Evolutionary conservation across 257 asterid genomes (phyloP).

Genomic region (Mitragyna speciosa): DNA sequence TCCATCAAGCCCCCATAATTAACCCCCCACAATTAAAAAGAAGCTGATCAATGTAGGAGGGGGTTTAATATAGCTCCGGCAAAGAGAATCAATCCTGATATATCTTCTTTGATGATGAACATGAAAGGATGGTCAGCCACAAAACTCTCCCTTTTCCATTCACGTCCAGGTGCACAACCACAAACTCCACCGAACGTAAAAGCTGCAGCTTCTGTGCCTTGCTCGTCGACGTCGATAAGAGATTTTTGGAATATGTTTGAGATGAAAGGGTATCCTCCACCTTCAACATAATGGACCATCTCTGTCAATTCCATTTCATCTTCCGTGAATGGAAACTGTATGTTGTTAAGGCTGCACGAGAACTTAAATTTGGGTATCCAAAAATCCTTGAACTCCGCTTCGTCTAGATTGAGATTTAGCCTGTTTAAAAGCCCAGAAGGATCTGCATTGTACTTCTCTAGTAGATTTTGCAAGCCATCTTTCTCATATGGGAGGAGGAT

Average conservation of each 20-base stretch:
- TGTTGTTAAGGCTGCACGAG: not conserved
- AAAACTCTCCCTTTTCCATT: not conserved
- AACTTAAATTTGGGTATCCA: constrained; percentile 28
- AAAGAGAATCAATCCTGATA: constrained; percentile 2
- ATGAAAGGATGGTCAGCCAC: constrained; percentile 21
- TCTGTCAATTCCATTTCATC: not conserved
- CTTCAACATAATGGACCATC: not conserved
- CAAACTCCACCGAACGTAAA: not conserved
- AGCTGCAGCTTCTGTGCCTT: constrained; percentile 21
- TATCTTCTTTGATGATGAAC: constrained; percentile 13
- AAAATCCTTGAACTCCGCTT: not conserved
- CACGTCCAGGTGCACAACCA: not conserved
- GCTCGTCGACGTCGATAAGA: constrained; percentile 15
- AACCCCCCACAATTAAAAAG: too few relatives aligned
- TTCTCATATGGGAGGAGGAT: constrained; percentile 14
- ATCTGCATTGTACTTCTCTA: constrained; percentile 4
- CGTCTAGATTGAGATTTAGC: not conserved
- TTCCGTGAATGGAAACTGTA: not conserved
- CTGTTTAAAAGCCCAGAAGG: not conserved
- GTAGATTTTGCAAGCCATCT: constrained; percentile 8
- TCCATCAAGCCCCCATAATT: too few relatives aligned
- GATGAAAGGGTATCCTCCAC: not conserved
- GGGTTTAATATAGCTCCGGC: constrained; percentile 20
- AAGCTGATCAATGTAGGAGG: too few relatives aligned
- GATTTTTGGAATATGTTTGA: not conserved